phyloP scores from a whole-genome alignment of 2,329 filamentous ascomycete species.

The Microdochium paspali region DNA sequence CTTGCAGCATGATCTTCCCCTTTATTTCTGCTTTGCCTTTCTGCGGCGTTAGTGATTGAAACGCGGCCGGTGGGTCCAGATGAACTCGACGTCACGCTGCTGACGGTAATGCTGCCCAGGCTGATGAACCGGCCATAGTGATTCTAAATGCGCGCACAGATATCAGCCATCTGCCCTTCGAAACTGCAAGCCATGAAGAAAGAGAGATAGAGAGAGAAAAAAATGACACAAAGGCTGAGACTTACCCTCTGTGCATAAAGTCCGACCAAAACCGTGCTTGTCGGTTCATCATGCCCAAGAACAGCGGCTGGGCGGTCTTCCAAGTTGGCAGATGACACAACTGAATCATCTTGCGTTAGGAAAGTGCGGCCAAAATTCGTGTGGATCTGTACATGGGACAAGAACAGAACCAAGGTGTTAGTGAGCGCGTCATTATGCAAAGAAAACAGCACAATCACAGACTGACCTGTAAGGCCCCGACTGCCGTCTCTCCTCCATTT shows the following conservation, averaged over 20 bases:
- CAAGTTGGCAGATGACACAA: too few species aligned
- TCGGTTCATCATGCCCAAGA: neutral
- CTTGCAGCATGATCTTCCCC: too few species aligned
- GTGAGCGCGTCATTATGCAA: neutral
- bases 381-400: neutral
- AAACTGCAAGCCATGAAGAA: too few species aligned
- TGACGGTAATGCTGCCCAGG: neutral
- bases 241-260: neutral
- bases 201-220: neutral
- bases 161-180: too few species aligned
- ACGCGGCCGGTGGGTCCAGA: too few species aligned
- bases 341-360: neutral
- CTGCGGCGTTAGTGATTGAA: too few species aligned
- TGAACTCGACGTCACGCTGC: neutral
- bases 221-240: neutral
- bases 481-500: neutral
- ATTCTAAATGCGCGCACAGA: neutral
- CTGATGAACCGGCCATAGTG: neutral
- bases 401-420: too few species aligned
- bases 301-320: too few species aligned
- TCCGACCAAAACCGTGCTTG: neutral
- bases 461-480: neutral
- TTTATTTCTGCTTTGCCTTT: too few species aligned
- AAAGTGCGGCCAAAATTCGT: neutral
- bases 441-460: neutral